Percentiles rank a stretch among this genome's conserved stretches.
phyloP scores from a whole-genome alignment of 768 basidiomycete species.

The Nevesoporus exiguus region DNA sequence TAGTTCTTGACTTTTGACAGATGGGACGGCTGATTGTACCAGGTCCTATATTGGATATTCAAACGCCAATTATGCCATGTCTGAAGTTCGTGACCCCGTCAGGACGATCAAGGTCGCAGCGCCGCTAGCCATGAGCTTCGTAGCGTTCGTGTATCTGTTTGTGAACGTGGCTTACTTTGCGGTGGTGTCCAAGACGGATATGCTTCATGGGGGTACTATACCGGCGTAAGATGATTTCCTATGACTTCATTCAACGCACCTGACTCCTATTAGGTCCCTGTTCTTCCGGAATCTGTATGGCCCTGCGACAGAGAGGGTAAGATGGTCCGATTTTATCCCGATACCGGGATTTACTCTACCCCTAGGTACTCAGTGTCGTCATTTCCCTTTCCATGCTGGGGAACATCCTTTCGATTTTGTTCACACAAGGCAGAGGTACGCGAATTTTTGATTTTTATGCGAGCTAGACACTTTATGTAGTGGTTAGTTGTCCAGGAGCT shows the following conservation, averaged over 20 bases:
- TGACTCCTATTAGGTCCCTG: background rate
- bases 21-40: background rate
- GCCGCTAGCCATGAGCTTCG: conserved; percentile 58
- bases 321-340: background rate
- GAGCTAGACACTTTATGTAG: conserved; percentile 4
- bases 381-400: conserved; percentile 66
- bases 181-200: conserved; percentile 67
- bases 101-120: conserved; percentile 69
- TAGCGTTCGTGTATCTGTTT: conserved; percentile 58
- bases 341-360: background rate
- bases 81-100: conserved; percentile 67
- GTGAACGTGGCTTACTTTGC: conserved; percentile 75
- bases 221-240: conserved; percentile 9
- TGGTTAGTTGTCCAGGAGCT: conserved; percentile 65
- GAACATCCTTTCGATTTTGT: conserved; percentile 60
- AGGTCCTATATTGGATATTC: conserved; percentile 75
- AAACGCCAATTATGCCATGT: conserved; percentile 72
- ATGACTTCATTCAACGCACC: background rate
- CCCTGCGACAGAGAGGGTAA: background rate
- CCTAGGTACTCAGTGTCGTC: conserved; percentile 54
- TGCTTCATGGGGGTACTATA: conserved; percentile 60
- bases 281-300: background rate
- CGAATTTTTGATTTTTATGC: conserved; percentile 2
- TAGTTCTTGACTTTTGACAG: background rate
- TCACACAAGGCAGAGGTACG: conserved; percentile 62